Percentiles rank a stretch among this genome's conserved stretches.
phyloP scores from a whole-genome alignment of 2,329 filamentous ascomycete species.

The Mycosphaerella arachidis region DNA sequence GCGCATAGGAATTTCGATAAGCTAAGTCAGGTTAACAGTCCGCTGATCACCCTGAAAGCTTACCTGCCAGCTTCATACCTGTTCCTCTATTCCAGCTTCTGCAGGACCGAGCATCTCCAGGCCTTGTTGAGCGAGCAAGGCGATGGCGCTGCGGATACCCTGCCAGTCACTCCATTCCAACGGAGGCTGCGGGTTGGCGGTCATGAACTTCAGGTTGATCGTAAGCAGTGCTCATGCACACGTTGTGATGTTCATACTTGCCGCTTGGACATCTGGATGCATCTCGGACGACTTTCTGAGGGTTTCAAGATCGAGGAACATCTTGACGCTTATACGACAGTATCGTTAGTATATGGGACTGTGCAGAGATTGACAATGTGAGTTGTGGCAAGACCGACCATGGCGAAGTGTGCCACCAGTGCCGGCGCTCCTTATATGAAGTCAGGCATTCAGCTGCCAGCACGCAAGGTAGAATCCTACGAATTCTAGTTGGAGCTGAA shows the following conservation, averaged over 20 bases:
- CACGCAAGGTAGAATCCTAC: neutral
- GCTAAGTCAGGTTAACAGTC: neutral
- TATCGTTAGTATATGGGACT: too few relatives aligned
- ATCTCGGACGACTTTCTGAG: neutral
- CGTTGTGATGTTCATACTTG: neutral
- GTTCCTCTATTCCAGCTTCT: slow-evolving; percentile 4
- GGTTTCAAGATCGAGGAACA: neutral
- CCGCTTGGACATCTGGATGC: neutral
- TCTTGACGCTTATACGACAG: neutral
- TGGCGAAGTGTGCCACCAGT: too few relatives aligned
- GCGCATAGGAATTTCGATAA: slow-evolving; percentile 27
- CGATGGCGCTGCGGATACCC: neutral
- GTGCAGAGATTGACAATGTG: too few relatives aligned
- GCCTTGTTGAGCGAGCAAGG: neutral
- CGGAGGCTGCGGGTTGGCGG: slow-evolving; percentile 2
- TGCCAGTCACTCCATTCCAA: slow-evolving; percentile 5
- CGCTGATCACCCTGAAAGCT: slow-evolving; percentile 16
- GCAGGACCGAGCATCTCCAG: slow-evolving; percentile 3
- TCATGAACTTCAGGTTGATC: neutral
- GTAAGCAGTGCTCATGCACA: neutral
- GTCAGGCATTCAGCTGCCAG: too few relatives aligned
- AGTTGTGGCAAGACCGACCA: too few relatives aligned
- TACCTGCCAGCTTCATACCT: slow-evolving; percentile 28
- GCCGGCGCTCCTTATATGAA: too few relatives aligned
- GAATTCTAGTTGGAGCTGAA: neutral